Evolutionary conservation across 257 asterid genomes (phyloP).

Genomic region (Agastache rugosa): DNA sequence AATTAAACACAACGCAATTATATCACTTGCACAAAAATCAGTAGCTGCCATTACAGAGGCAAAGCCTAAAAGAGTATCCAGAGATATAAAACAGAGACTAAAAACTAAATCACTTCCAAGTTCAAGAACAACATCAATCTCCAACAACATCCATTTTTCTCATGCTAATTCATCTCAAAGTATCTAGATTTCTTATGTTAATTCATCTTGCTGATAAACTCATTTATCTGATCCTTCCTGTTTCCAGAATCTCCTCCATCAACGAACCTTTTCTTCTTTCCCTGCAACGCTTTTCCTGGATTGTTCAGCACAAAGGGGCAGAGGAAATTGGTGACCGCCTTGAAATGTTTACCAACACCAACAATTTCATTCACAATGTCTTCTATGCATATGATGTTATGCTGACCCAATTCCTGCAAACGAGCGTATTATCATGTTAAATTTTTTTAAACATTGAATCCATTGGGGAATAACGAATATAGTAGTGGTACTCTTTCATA

Average conservation of each 20-base stretch:
- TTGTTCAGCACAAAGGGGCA: constrained; percentile 78
- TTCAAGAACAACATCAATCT: constrained; percentile 3
- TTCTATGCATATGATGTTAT: constrained; percentile 77
- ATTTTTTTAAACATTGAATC: not conserved
- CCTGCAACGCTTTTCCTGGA: constrained; percentile 77
- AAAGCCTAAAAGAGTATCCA: not conserved
- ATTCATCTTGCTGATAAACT: constrained; percentile 79
- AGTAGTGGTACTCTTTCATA: constrained; percentile 21
- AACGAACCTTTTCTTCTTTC: constrained; percentile 70
- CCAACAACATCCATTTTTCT: not conserved
- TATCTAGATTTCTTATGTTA: constrained; percentile 37
- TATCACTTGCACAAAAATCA: not conserved
- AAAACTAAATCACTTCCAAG: not conserved
- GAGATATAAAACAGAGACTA: constrained; percentile 2
- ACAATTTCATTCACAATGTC: constrained; percentile 82
- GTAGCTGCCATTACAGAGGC: not conserved
- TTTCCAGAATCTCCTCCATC: constrained; percentile 98
- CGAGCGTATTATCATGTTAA: not conserved
- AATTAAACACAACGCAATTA: not conserved
- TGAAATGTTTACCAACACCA: constrained; percentile 69
- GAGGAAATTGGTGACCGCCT: constrained; percentile 63
- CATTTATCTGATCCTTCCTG: constrained; percentile 73
- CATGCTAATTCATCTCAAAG: not conserved
- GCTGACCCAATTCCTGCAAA: constrained; percentile 72
- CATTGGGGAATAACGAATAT: not conserved